Base-by-base conservation (phyloP, 805 yeast genomes). In the Nematodospora valgi region DNA sequence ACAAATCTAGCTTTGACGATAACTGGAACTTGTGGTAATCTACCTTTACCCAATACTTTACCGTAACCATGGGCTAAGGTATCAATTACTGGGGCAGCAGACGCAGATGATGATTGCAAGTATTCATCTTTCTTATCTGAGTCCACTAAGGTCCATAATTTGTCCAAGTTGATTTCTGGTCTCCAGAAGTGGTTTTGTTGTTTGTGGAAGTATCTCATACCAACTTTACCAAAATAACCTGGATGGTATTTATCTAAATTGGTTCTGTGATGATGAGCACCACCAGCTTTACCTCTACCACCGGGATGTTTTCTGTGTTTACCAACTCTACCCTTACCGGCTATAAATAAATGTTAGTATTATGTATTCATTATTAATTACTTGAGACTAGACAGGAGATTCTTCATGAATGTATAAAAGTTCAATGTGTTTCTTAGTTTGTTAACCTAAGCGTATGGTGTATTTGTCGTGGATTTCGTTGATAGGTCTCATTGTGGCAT, bases 281-380 rank as follows among this genome's bases (percentile, higher is more conserved):
- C 99, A 91, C 99, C 99, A 71, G 99, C 99, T 89, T 77, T 91
- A 93, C 99, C 99, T 78, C 98, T 89, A 79, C 98, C 98, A 93
- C 98, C 98, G 56, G 98, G 97, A 65, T 86, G 93, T 95, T 93
- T 93, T 88, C 98, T 89, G 94, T 93, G 98, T 85, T 93, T 93
- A 77, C 99, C 99, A 75, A 93, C 77, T 82, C 99, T 94, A 86
- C 98, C 98, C 74, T 91, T 82, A 86, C 98, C 98, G 94, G 98
- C 98, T 85, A 62, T 32, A 39, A 27, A 41, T 31, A 38, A 35
- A 23, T 42, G 69, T 62, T 62, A 62, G 69, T 62, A 62, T 43
- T 24, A 14, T n/a, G 5, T 33, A 11, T 5, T 24, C n/a, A n/a
- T n/a, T n/a, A n/a, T n/a, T n/a, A n/a, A n/a, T n/a, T n/a, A n/a